Percentiles rank a stretch among this genome's conserved stretches.
These are phyloP conservation scores for Iberis amara DNA, from an alignment of 441 rosid species.

Conservation along the genomic window DNA sequence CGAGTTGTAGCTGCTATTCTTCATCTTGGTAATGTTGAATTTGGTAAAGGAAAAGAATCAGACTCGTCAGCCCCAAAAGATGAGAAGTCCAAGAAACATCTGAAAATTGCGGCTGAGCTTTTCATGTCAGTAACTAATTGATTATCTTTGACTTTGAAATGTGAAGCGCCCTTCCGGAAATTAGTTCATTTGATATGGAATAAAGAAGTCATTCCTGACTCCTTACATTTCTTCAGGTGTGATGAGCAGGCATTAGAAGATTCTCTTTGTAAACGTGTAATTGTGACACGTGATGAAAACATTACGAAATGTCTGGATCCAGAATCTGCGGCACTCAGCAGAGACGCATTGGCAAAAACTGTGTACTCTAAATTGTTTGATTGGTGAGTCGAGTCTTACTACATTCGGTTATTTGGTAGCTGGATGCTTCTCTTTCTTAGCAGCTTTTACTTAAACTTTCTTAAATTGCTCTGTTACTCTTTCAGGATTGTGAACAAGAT, in stretches of 20 bases:
- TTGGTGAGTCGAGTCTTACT: conserved; percentile 45
- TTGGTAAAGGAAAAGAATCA: conserved; percentile 67
- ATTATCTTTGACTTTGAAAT: conserved; percentile 17
- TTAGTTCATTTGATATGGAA: conserved; percentile 14
- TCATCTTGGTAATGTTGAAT: conserved; percentile 82
- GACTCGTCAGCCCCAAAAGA: conserved; percentile 82
- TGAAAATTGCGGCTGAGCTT: conserved; percentile 74
- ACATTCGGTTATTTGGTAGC: conserved; percentile 17
- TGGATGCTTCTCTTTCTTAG: conserved; percentile 23
- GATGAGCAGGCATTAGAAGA: conserved; percentile 70
- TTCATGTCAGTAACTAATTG: conserved; percentile 45
- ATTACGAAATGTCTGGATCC: conserved; percentile 82
- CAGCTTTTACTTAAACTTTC: conserved; percentile 16
- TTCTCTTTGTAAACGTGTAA: conserved; percentile 85
- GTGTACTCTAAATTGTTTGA: conserved; percentile 80
- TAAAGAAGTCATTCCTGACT: conserved; percentile 25
- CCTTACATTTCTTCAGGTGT: conserved; percentile 47
- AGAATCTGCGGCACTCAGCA: conserved; percentile 62
- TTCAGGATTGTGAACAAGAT: conserved; percentile 81
- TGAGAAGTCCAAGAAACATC: conserved; percentile 66
- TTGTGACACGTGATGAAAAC: conserved; percentile 75
- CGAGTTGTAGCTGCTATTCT: conserved; percentile 82
- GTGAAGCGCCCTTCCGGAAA: conserved; percentile 12
- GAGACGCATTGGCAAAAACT: conserved; percentile 84
- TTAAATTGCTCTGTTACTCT: conserved; percentile 16